Percentiles rank a stretch among this genome's conserved stretches.
Evolutionary conservation across 495 filamentous ascomycete species (phyloP).

Genomic region (Pseudoneurospora amorphoporcata): DNA sequence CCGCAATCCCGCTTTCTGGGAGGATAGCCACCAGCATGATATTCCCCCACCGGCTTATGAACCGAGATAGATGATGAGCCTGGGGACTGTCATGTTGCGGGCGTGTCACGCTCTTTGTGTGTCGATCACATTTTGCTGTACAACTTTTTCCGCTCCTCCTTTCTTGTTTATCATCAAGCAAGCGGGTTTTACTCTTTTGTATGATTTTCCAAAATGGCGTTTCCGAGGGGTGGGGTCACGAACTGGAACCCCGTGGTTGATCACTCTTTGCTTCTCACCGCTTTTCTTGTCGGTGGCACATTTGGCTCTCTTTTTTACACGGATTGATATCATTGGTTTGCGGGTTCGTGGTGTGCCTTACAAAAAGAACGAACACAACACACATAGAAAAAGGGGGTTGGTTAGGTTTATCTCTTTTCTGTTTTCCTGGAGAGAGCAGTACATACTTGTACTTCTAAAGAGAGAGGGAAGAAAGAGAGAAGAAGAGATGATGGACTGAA

Average conservation of each 20-base stretch:
- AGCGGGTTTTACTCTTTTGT: not conserved
- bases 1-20: slow-evolving; percentile 36
- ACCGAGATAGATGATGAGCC: slow-evolving; percentile 16
- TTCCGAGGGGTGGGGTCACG: not conserved
- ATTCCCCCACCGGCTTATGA: slow-evolving; percentile 55
- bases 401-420: not conserved
- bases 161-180: slow-evolving; percentile 1
- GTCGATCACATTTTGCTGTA: not conserved
- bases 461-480: not conserved
- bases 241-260: not conserved
- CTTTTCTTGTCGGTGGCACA: not conserved
- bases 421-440: not conserved
- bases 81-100: slow-evolving; percentile 6
- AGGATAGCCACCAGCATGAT: slow-evolving; percentile 36
- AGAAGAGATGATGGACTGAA: not conserved
- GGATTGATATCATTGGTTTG: not conserved
- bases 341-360: not conserved
- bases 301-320: not conserved
- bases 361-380: not conserved
- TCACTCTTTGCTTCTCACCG: not conserved
- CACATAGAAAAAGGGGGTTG: not conserved
- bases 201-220: not conserved
- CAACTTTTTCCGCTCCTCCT: not conserved
- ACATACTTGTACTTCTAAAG: not conserved
- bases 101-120: slow-evolving; percentile 1